These are phyloP conservation scores for Exserohilum rostratum DNA, from an alignment of 2,329 filamentous ascomycete genomes.

Conservation along the genomic window DNA sequence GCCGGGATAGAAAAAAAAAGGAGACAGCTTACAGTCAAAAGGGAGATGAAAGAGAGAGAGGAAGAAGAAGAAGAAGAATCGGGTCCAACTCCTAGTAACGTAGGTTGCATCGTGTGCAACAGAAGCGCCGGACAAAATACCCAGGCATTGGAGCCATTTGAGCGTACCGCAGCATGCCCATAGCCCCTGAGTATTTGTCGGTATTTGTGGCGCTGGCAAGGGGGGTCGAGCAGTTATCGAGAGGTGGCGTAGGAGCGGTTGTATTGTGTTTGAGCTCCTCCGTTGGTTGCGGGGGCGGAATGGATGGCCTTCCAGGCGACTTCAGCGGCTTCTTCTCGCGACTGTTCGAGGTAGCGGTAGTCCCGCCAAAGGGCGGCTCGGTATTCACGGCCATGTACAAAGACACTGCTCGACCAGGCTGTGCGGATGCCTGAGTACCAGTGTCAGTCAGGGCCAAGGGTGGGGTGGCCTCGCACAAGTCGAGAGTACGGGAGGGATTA, in stretches of 20 bases:
- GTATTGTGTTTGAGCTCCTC: slow-evolving; percentile 25
- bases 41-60: background rate
- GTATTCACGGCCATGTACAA: slow-evolving; percentile 44
- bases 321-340: slow-evolving; percentile 46
- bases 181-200: background rate
- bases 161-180: background rate
- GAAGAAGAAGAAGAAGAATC: background rate
- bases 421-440: slow-evolving; percentile 38
- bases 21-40: slow-evolving; percentile 10
- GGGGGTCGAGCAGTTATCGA: slow-evolving; percentile 18
- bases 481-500: slow-evolving; percentile 1
- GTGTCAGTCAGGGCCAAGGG: slow-evolving; percentile 18
- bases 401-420: slow-evolving; percentile 45
- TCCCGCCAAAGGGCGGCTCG: slow-evolving; percentile 45
- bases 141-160: background rate
- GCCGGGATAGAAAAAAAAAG: slow-evolving; percentile 7
- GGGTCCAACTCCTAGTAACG: background rate
- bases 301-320: slow-evolving; percentile 42
- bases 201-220: background rate
- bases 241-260: slow-evolving; percentile 27
- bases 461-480: background rate
- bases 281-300: slow-evolving; percentile 19
- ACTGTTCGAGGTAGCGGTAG: slow-evolving; percentile 46
- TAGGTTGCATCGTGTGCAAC: background rate
- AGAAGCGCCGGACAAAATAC: background rate